These are phyloP conservation scores for Corymbia calophylla DNA, from an alignment of 441 rosid genomes.

Conservation along the genomic window DNA sequence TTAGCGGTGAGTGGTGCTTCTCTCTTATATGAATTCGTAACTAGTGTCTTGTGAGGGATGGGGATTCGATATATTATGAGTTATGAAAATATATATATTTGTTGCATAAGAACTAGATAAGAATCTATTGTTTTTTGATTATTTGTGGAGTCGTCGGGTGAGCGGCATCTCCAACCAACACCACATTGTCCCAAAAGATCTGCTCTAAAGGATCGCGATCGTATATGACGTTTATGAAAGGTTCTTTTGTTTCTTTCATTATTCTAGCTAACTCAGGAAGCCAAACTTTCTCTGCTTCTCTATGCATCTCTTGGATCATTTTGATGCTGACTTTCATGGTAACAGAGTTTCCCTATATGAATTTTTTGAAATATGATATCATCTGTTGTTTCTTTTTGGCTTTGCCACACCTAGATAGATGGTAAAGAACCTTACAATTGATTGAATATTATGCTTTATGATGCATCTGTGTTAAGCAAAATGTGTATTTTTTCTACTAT, in stretches of 20 bases:
- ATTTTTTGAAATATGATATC: neutral
- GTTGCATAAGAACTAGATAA: too few relatives aligned
- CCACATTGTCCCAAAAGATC: slow-evolving; percentile 44
- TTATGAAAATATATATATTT: too few relatives aligned
- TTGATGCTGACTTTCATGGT: slow-evolving; percentile 49
- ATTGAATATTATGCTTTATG: neutral
- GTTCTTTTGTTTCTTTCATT: slow-evolving; percentile 58
- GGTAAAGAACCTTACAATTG: neutral
- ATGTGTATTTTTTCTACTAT: neutral
- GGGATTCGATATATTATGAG: too few relatives aligned
- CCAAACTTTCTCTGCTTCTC: slow-evolving; percentile 59
- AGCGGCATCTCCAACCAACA: slow-evolving; percentile 69
- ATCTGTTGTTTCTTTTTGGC: neutral
- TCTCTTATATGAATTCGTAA: too few relatives aligned
- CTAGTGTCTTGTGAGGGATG: too few relatives aligned
- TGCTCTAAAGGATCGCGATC: slow-evolving; percentile 52
- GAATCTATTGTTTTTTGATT: too few relatives aligned
- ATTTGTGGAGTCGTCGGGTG: slow-evolving; percentile 57
- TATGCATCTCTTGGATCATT: slow-evolving; percentile 40
- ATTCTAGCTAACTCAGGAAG: slow-evolving; percentile 45
- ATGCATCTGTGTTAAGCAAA: neutral
- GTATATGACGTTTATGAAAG: slow-evolving; percentile 68
- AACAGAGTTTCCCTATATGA: slow-evolving; percentile 52
- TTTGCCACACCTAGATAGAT: neutral
- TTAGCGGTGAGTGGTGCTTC: too few relatives aligned